Conservation (phyloP, 176 grass and related monocot genomes). For the Paspalum vaginatum region DNA sequence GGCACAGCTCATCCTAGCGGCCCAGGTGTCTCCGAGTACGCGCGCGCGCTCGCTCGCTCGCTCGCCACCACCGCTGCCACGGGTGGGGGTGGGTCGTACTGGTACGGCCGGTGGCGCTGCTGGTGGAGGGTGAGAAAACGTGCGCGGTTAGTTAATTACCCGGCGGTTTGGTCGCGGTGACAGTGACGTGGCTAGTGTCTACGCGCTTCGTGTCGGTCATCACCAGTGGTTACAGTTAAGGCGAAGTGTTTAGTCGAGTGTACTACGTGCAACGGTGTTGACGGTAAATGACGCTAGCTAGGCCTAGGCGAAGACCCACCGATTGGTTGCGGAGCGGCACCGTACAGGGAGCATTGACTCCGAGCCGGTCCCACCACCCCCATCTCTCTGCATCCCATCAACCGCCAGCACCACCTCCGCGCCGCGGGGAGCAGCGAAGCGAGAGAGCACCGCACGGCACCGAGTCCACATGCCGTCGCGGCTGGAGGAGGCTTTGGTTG, state of each 20-base stretch:
- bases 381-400: background rate
- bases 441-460: background rate
- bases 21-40: constrained; percentile 43
- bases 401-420: background rate
- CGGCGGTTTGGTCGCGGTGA: too few species aligned
- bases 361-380: background rate
- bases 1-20: constrained; percentile 45
- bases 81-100: constrained; percentile 5
- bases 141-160: too few species aligned
- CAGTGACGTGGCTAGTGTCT: too few species aligned
- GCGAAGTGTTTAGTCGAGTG: background rate
- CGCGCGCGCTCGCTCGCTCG: background rate
- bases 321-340: background rate
- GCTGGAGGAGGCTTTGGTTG: too few species aligned
- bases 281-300: background rate
- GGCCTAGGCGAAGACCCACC: background rate
- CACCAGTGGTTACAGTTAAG: too few species aligned
- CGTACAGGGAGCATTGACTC: constrained; percentile 20
- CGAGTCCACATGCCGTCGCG: background rate
- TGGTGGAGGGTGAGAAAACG: background rate
- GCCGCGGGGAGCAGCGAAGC: background rate
- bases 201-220: too few species aligned
- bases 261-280: constrained; percentile 5
- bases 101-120: constrained; percentile 16
- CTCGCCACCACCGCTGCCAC: too few species aligned